These are phyloP conservation scores for Suillus clintonianus DNA, from an alignment of 768 basidiomycete species.

Conservation along the genomic window DNA sequence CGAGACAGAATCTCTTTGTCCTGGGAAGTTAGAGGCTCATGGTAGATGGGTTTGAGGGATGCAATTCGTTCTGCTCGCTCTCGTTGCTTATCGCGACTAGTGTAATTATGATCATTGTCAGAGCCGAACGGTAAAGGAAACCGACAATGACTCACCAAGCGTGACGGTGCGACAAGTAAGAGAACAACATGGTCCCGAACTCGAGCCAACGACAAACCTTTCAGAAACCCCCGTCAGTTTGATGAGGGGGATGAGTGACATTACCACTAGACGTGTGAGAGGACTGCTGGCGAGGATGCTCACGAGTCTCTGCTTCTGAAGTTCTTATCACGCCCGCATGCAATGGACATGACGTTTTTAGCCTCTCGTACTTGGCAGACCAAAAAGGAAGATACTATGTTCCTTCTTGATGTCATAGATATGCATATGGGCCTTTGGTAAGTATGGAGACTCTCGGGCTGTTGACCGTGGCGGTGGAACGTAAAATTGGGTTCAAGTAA, in stretches of 20 bases:
- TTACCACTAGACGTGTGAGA: not conserved
- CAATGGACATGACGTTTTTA: not conserved
- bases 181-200: constrained; percentile 30
- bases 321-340: constrained; percentile 1
- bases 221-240: not conserved
- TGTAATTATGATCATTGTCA: not conserved
- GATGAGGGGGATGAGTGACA: not conserved
- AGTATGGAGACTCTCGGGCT: no score
- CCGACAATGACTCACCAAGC: constrained; percentile 33
- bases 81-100: constrained; percentile 33
- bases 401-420: no score
- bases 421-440: no score
- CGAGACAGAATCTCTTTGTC: constrained; percentile 34
- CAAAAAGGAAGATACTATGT: no score
- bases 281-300: not conserved
- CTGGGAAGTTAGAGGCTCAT: constrained; percentile 29
- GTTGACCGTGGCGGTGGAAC: no score
- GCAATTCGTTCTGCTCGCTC: constrained; percentile 36
- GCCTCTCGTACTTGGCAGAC: no score
- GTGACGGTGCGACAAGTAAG: constrained; percentile 37
- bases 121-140: not conserved
- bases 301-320: not conserved
- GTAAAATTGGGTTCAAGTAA: no score
- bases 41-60: constrained; percentile 32
- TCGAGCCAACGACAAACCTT: not conserved